Evolutionary conservation across 2,329 filamentous ascomycete species (phyloP).

Genomic region (Venturiaceae sp.): DNA sequence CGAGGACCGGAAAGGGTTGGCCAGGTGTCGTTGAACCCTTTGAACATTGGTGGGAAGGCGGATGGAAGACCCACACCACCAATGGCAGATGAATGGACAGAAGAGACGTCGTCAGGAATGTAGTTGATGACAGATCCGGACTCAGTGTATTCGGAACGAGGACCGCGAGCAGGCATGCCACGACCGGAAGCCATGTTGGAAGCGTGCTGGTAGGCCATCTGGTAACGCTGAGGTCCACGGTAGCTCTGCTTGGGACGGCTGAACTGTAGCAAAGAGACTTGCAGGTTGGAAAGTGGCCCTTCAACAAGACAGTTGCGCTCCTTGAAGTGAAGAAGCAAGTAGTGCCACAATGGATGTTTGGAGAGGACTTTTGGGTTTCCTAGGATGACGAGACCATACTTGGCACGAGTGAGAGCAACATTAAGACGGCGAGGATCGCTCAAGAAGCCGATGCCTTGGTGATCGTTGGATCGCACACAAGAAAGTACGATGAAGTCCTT

Average conservation of each 20-base stretch:
- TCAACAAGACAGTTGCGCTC: slow-evolving; percentile 93
- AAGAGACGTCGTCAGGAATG: slow-evolving; percentile 94
- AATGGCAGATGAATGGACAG: slow-evolving; percentile 83
- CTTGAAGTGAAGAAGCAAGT: slow-evolving; percentile 91
- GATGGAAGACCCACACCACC: slow-evolving; percentile 66
- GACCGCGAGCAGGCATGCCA: slow-evolving; percentile 32
- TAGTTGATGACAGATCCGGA: slow-evolving; percentile 87
- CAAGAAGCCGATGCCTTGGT: slow-evolving; percentile 97
- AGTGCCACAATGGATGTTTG: slow-evolving; percentile 97
- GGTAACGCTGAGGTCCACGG: slow-evolving; percentile 77
- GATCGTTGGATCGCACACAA: slow-evolving; percentile 96
- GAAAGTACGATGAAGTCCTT: slow-evolving; percentile 99
- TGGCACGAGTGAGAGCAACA: slow-evolving; percentile 91
- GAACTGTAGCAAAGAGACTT: slow-evolving; percentile 90
- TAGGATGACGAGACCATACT: slow-evolving; percentile 91
- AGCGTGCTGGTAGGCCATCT: slow-evolving; percentile 65
- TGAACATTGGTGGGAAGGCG: slow-evolving; percentile 92
- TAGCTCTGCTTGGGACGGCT: slow-evolving; percentile 88
- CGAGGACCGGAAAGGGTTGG: slow-evolving; percentile 67
- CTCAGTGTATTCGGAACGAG: slow-evolving; percentile 51
- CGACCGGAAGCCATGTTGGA: slow-evolving; percentile 46
- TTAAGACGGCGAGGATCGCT: slow-evolving; percentile 96
- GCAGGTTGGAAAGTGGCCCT: slow-evolving; percentile 89
- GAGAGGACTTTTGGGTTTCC: slow-evolving; percentile 96
- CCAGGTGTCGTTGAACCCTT: slow-evolving; percentile 88